These are phyloP conservation scores for Ceratocystis destructans DNA, from an alignment of 2,329 filamentous ascomycete species.

Conservation along the genomic window DNA sequence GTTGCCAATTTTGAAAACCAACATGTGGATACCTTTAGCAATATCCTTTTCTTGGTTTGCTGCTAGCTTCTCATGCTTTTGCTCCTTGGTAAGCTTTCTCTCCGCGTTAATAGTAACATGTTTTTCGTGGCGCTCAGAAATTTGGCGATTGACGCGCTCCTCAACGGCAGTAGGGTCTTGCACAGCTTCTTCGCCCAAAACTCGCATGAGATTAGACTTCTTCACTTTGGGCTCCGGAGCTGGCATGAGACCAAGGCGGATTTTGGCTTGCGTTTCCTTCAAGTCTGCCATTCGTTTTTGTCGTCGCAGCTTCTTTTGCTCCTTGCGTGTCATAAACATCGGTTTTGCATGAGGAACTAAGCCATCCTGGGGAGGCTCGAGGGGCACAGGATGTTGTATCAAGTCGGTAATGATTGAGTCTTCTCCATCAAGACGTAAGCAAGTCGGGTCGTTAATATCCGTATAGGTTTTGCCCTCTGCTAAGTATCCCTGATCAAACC, in stretches of 20 bases:
- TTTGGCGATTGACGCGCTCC: constrained; percentile 82
- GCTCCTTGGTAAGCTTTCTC: constrained; percentile 76
- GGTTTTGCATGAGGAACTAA: constrained; percentile 66
- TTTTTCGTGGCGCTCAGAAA: constrained; percentile 66
- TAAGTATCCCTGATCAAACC: constrained; percentile 87
- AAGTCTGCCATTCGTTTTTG: constrained; percentile 84
- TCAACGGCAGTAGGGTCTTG: constrained; percentile 97
- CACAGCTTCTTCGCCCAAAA: constrained; percentile 71
- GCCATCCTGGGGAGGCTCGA: constrained; percentile 85
- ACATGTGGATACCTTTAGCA: constrained; percentile 67
- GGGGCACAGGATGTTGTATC: constrained; percentile 80
- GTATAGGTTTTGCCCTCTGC: constrained; percentile 64
- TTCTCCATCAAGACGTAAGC: constrained; percentile 59
- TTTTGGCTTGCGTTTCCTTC: constrained; percentile 94
- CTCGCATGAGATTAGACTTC: constrained; percentile 93
- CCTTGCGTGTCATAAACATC: constrained; percentile 81
- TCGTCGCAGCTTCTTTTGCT: constrained; percentile 79
- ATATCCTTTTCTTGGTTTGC: constrained; percentile 78
- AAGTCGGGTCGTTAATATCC: constrained; percentile 47
- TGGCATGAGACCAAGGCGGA: constrained; percentile 75
- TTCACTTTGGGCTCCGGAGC: constrained; percentile 93
- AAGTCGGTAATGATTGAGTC: constrained; percentile 83
- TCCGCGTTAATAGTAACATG: constrained; percentile 71
- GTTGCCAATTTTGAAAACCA: constrained; percentile 79
- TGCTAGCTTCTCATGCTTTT: constrained; percentile 70